A percentile compares a stretch with the other conserved stretches of the same genome.
Conservation (phyloP, 1,284 basidiomycete genomes). For the Cystobasidium pallidum region DNA sequence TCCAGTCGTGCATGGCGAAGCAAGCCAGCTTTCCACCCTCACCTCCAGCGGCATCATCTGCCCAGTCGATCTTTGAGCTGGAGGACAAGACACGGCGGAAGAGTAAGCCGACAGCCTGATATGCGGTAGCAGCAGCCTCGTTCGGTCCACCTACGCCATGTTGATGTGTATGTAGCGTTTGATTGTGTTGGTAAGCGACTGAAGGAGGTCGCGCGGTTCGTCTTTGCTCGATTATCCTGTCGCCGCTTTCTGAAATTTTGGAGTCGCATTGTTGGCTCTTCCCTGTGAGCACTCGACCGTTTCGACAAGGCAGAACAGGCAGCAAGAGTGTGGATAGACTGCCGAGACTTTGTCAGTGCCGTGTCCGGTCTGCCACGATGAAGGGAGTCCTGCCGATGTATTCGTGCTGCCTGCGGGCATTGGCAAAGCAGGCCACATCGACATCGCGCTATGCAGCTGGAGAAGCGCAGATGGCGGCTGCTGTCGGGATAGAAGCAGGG, state of each 20-base stretch:
- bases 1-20: background rate
- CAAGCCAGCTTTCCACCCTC: background rate
- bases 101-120: background rate
- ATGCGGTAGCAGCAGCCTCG: background rate
- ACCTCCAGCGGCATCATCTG: conserved; percentile 43
- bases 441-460: background rate
- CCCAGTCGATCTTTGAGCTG: conserved; percentile 41
- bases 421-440: conserved; percentile 13
- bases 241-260: conserved; percentile 5
- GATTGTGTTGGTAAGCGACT: conserved; percentile 1
- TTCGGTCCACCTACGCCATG: conserved; percentile 15
- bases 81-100: background rate
- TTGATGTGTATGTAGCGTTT: background rate
- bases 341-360: background rate
- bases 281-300: background rate
- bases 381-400: conserved; percentile 13
- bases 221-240: background rate
- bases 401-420: conserved; percentile 16
- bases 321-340: conserved; percentile 1
- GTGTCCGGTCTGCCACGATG: background rate
- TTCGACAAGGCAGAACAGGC: background rate
- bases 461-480: conserved; percentile 2
- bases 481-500: background rate
- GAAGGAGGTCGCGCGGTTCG: background rate
- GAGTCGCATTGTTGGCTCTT: background rate